Conservation (phyloP, 495 filamentous ascomycete species). For the Talaromyces proteolyticus region DNA sequence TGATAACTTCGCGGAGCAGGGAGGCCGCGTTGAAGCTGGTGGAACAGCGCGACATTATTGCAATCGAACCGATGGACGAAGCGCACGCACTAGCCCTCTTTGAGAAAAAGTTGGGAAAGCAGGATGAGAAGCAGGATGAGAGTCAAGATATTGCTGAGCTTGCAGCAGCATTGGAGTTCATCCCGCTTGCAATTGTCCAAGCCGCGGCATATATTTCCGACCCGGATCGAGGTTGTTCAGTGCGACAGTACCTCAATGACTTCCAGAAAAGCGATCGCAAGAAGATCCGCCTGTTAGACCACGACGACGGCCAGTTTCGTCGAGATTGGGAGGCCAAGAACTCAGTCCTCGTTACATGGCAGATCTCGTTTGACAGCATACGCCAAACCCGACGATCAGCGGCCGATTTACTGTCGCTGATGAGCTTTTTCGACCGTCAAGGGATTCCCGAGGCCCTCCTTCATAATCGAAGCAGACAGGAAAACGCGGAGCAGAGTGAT, state of each 20-base stretch:
- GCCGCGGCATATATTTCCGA: conserved; percentile 6
- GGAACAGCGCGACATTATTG: no score
- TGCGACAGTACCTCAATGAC: conserved; percentile 28
- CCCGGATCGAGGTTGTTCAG: conserved; percentile 19
- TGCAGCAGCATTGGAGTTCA: no score
- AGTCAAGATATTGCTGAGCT: no score
- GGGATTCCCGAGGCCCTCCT: conserved; percentile 18
- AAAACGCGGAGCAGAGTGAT: conserved; percentile 16
- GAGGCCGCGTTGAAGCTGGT: no score
- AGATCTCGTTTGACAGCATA: conserved; percentile 42
- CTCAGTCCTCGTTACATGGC: conserved; percentile 38
- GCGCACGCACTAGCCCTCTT: no score
- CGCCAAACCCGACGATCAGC: conserved; percentile 13
- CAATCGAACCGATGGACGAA: no score
- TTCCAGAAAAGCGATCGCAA: conserved; percentile 30
- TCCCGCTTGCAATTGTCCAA: no score
- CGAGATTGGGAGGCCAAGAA: conserved; percentile 33
- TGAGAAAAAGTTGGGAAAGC: no score
- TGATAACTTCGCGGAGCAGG: no score
- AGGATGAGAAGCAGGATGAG: no score
- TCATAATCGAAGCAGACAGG: conserved; percentile 20
- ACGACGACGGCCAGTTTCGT: conserved; percentile 25
- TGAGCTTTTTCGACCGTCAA: conserved; percentile 27
- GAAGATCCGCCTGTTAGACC: conserved; percentile 26
- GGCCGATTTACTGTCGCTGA: conserved; percentile 21